These are phyloP conservation scores for Talaromyces sp. DNA, from an alignment of 2,329 filamentous ascomycete species.

Conservation along the genomic window DNA sequence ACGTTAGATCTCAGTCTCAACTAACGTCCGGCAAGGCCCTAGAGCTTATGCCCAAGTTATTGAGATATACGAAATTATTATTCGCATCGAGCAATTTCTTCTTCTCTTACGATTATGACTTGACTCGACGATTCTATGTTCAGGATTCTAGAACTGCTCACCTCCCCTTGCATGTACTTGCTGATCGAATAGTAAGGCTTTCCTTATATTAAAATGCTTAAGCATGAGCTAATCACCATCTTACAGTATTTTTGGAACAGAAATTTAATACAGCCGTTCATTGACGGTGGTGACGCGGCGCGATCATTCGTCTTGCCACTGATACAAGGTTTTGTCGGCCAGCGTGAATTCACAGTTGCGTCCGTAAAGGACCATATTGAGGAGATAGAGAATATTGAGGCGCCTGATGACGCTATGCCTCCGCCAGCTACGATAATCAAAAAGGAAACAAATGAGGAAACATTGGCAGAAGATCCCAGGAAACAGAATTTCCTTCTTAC, in stretches of 20 bases:
- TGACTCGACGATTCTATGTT: slow-evolving; percentile 65
- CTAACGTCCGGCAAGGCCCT: slow-evolving; percentile 43
- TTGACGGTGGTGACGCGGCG: slow-evolving; percentile 61
- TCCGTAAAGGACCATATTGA: slow-evolving; percentile 17
- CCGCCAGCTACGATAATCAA: slow-evolving; percentile 26
- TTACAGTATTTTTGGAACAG: slow-evolving; percentile 84
- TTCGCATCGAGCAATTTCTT: slow-evolving; percentile 87
- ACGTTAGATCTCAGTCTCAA: slow-evolving; percentile 18
- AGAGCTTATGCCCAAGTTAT: slow-evolving; percentile 74
- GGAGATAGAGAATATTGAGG: slow-evolving; percentile 21
- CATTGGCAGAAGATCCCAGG: slow-evolving; percentile 25
- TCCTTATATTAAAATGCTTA: not conserved
- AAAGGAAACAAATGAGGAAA: slow-evolving; percentile 19
- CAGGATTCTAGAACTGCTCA: slow-evolving; percentile 45
- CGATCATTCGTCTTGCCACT: slow-evolving; percentile 73
- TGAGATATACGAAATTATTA: slow-evolving; percentile 79
- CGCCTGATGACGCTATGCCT: slow-evolving; percentile 15
- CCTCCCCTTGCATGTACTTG: slow-evolving; percentile 67
- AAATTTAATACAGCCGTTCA: slow-evolving; percentile 70
- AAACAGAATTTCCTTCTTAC: slow-evolving; percentile 70
- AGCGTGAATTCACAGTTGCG: slow-evolving; percentile 74
- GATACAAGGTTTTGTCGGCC: slow-evolving; percentile 92
- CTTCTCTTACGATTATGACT: slow-evolving; percentile 91
- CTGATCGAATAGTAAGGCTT: slow-evolving; percentile 63
- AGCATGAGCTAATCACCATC: slow-evolving; percentile 14